A percentile compares a stretch with the other conserved stretches of the same genome.
Conservation (phyloP, 441 rosid genomes). For the Hura crepitans region DNA sequence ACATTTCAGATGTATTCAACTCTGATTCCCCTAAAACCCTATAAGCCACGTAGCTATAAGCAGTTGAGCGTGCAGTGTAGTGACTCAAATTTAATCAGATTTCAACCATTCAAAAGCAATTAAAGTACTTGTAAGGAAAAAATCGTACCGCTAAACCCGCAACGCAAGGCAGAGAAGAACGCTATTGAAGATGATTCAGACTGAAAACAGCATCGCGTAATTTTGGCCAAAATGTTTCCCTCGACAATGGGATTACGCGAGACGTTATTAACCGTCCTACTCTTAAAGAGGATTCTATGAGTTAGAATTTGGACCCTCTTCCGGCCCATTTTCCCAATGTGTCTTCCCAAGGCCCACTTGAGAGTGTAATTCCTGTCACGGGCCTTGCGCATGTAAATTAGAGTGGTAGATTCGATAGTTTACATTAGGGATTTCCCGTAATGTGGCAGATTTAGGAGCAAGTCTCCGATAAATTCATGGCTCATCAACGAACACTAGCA, state of each 20-base stretch:
- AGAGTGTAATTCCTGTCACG: neutral
- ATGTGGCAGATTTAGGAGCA: too few relatives aligned
- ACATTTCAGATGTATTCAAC: neutral
- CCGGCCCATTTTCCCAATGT: neutral
- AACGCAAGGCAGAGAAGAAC: neutral
- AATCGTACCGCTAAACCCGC: neutral
- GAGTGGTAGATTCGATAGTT: too few relatives aligned
- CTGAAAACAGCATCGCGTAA: neutral
- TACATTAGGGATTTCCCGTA: too few relatives aligned
- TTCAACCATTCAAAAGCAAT: conserved; percentile 1
- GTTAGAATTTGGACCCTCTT: neutral
- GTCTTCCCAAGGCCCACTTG: too few relatives aligned
- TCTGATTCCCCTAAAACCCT: neutral
- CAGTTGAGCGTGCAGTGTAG: neutral
- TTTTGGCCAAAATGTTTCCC: neutral
- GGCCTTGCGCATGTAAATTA: neutral
- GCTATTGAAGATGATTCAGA: neutral
- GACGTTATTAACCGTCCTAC: neutral
- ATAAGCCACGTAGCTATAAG: neutral
- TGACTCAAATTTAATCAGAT: neutral
- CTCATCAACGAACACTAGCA: too few relatives aligned
- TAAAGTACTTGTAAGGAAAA: too few relatives aligned
- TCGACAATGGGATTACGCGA: neutral
- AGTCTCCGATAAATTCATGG: too few relatives aligned
- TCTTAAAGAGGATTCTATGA: neutral